Evolutionary conservation across 495 filamentous ascomycete species (phyloP), one percentile per base, ranked within the genome.

Genomic region (Pyrenula aspistea): DNA sequence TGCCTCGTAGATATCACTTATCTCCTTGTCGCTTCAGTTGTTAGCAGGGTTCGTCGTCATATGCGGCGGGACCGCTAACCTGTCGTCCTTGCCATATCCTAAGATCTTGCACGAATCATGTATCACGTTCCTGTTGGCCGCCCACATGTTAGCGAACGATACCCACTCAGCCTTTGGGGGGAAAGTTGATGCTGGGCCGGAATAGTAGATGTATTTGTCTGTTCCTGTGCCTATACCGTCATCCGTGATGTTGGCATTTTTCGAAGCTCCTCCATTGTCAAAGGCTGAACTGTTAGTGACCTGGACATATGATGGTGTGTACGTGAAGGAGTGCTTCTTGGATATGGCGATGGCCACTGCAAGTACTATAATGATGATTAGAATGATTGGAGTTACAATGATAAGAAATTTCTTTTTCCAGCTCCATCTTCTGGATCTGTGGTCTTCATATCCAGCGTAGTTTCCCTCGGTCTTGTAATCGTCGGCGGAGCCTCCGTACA

Each of bases 1-100:
- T 10, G 66, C 65, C 24, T 71, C 50, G 47, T 61, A 70, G 24
- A 71, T 70, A 24, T 57, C 50, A 15, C 60, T 57, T 51, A 70
- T 61, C 54, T 67, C 58, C 10, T 58, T 56, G 20, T 57, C 64
- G 22, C 56, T 23, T 42, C 15, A 15, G 31, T 42, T 15, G 31
- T 42, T 42, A 42, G 31, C 15, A 42, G 31, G 4, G 31, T 15
- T 42, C 15, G 25, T 56, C 36, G 68, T 73, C 53, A 78, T 47
- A 15, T n/a, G 36, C 49, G 25, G 53, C 53, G 24, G 56, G 50
- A 12, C 49, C 50, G 4, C 50, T 53, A n/a, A 51, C 51, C 22
- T 54, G 12, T 21, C 50, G 53, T 22, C 56, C 53, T 25, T 25
- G 24, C 24, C 56, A 51, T n/a, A 57, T 22, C n/a, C 56, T 53